Base-by-base conservation (phyloP, 1,139 yeast genomes). In the Hyphopichia pseudoburtonii region DNA sequence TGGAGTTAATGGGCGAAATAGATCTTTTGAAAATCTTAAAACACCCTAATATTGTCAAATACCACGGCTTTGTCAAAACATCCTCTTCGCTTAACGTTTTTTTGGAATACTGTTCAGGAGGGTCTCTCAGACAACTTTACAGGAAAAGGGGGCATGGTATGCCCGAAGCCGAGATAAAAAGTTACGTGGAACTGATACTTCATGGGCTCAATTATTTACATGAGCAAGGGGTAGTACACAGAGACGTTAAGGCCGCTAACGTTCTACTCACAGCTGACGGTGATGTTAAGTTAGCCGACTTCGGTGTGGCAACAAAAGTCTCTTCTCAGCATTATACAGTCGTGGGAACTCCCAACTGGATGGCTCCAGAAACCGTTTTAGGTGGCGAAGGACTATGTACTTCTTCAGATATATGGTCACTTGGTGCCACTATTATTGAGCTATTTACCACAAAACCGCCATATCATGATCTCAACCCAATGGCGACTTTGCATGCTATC, bases 361-460 rank as follows among this genome's bases (percentile, higher is more conserved):
- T 85, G 89, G 92, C 95, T 0, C 95, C 95, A 0, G 95, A 86
- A 54, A 76, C 87, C 1, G 77, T 78, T 1, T 60, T 80, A 30
- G 82, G 86, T 14, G 82, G 89, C 46, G 87, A 85, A 50, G 96
- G 96, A 5, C 82, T 94, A 3, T 83, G 95, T 28, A 80, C 95
- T 0, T 86, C 95, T 1, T 86, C 96, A 4, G 95, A 86, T 58
- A 77, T 85, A 18, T 86, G 95, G 97, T 86, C 96, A n/a, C 63
- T 92, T 26, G 99, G 97, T 2, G 95, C 97, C 14, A 92, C 97
- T 0, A 78, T 90, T 4, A 80, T 90, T 8, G 99, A 92, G 56
- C 65, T 92, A 34, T 67, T 88, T 38, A 85, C 96, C 0, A 95
- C 88, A 0, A 73, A 80, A 37, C 97, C 98, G 0, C 97, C 97